Percentiles rank a stretch among this genome's conserved stretches.
Conservation (phyloP, 2,329 filamentous ascomycete genomes). For the Zopfia rhizophila region DNA sequence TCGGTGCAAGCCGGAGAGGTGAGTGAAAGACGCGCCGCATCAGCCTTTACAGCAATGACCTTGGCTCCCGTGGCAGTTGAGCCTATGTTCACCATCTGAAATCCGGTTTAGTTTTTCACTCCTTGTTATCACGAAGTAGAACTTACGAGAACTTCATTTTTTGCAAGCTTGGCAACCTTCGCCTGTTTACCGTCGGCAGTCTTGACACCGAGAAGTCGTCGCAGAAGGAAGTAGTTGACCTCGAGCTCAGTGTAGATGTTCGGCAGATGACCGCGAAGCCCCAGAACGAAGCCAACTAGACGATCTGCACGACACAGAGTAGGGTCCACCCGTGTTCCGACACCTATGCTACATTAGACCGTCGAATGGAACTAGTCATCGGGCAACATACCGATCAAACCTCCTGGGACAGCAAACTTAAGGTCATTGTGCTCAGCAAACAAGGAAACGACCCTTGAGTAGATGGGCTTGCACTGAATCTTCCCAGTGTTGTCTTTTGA, state of each 20-base stretch:
- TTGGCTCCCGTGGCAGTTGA: conserved; percentile 97
- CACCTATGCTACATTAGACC: conserved; percentile 64
- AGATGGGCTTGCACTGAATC: conserved; percentile 97
- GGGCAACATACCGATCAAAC: conserved; percentile 74
- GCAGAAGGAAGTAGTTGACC: conserved; percentile 96
- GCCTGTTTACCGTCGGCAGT: conserved; percentile 98
- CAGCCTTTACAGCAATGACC: conserved; percentile 95
- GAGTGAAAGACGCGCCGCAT: conserved; percentile 93
- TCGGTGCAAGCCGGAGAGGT: conserved; percentile 96
- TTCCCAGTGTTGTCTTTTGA: conserved; percentile 93
- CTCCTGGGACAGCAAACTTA: conserved; percentile 97
- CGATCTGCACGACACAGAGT: conserved; percentile 99
- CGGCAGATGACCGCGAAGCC: conserved; percentile 90
- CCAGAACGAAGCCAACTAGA: conserved; percentile 96
- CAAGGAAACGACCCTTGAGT: conserved; percentile 91
- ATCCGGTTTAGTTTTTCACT: conserved; percentile 22
- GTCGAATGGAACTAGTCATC: too few species aligned
- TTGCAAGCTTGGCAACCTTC: conserved; percentile 97
- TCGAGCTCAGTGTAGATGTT: conserved; percentile 99
- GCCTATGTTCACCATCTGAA: conserved; percentile 95
- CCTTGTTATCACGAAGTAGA: background rate
- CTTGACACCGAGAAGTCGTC: conserved; percentile 93
- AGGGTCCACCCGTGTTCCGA: conserved; percentile 96
- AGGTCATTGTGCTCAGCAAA: conserved; percentile 99
- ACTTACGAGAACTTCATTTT: conserved; percentile 87